Evolutionary conservation across 2,329 filamentous ascomycete species (phyloP).

Genomic region (Aspergillus melleus): DNA sequence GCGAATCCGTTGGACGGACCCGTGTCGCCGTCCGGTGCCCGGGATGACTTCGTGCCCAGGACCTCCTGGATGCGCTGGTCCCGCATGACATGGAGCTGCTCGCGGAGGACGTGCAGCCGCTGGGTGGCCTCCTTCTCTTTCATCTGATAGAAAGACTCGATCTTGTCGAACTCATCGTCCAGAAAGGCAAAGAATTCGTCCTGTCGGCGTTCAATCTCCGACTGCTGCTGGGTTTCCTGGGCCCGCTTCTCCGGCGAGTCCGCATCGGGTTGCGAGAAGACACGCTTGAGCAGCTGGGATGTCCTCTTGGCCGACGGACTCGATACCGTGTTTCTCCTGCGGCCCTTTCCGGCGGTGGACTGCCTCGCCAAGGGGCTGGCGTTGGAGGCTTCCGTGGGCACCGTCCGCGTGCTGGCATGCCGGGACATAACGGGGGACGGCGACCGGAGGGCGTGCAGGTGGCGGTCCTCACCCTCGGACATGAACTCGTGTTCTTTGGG

Average conservation of each 20-base stretch:
- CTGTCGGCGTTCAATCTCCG: slow-evolving; percentile 70
- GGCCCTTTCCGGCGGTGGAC: slow-evolving; percentile 9
- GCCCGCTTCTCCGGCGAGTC: slow-evolving; percentile 48
- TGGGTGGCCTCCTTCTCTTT: slow-evolving; percentile 84
- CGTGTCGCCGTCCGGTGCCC: slow-evolving; percentile 22
- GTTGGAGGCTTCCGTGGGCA: slow-evolving; percentile 1
- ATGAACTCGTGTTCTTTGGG: slow-evolving; percentile 32
- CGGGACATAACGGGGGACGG: slow-evolving; percentile 28
- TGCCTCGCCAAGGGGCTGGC: slow-evolving; percentile 13
- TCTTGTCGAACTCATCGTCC: slow-evolving; percentile 82
- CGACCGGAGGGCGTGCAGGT: slow-evolving; percentile 20
- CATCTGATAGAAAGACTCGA: slow-evolving; percentile 82
- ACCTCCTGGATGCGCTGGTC: slow-evolving; percentile 75
- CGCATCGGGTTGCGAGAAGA: slow-evolving; percentile 39
- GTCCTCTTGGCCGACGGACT: slow-evolving; percentile 23
- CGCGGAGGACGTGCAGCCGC: slow-evolving; percentile 68
- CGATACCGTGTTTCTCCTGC: slow-evolving; percentile 25
- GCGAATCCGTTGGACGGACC: slow-evolving; percentile 25
- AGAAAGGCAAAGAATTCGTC: slow-evolving; percentile 86
- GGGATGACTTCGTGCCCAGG: slow-evolving; percentile 48
- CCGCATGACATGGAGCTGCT: slow-evolving; percentile 91
- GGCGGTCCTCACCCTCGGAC: slow-evolving; percentile 12
- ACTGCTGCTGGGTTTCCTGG: slow-evolving; percentile 54
- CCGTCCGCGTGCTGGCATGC: slow-evolving; percentile 12
- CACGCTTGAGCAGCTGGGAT: slow-evolving; percentile 38